Evolutionary conservation across 2,329 filamentous ascomycete species (phyloP).

Genomic region (Nemania sp.): DNA sequence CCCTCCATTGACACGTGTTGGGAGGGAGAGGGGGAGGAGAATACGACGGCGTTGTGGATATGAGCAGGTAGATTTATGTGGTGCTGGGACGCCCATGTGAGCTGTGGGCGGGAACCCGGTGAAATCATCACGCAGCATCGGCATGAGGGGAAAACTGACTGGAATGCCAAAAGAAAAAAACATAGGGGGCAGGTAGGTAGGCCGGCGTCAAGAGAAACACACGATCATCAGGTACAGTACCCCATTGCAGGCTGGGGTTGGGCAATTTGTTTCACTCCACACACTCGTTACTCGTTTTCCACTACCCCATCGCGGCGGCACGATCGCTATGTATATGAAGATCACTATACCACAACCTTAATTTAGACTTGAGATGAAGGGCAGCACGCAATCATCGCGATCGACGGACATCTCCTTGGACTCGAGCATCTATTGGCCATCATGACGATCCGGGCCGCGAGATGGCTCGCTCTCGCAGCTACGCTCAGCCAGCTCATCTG

Average conservation of each 20-base stretch:
- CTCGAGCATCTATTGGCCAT: constrained; percentile 18
- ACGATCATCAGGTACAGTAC: constrained; percentile 27
- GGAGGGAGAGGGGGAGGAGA: constrained; percentile 10
- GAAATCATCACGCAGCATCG: constrained; percentile 32
- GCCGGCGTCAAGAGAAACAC: constrained; percentile 22
- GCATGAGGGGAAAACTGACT: constrained; percentile 18
- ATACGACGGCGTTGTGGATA: constrained; percentile 24
- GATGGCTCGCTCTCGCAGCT: constrained; percentile 36
- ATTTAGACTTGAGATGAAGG: constrained; percentile 30
- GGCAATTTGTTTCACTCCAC: constrained; percentile 12
- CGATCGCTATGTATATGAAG: constrained; percentile 30
- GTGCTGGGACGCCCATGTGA: constrained; percentile 27
- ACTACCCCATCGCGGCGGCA: background rate
- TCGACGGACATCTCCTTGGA: constrained; percentile 16
- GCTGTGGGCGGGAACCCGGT: constrained; percentile 27
- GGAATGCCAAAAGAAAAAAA: background rate
- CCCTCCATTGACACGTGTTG: constrained; percentile 32
- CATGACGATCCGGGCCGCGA: constrained; percentile 30
- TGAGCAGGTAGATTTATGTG: constrained; percentile 8
- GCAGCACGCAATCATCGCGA: constrained; percentile 8
- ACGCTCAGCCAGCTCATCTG: constrained; percentile 41
- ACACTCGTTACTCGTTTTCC: background rate
- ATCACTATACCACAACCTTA: constrained; percentile 10
- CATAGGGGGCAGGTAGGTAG: background rate
- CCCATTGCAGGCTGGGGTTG: background rate